Evolutionary conservation across 148 eudicot species (phyloP), one percentile per base, ranked within the genome.

Genomic region (Heliamphora exappendiculata): DNA sequence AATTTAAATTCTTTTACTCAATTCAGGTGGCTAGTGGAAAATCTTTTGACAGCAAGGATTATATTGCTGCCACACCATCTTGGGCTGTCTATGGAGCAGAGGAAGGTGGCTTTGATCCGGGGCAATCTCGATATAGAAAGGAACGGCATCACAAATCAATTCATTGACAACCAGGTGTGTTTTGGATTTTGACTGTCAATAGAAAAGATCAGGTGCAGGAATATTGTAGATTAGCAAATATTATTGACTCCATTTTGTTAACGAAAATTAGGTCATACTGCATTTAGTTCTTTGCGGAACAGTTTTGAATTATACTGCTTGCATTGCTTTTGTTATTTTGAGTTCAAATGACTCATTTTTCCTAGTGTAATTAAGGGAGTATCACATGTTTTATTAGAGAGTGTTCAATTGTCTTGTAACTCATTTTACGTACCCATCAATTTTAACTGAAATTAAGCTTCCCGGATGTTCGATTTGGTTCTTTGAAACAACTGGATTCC

Each of bases 11-110:
- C 37, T 44, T 22, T 47, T 19, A 45, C 67, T 77, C 12, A 68
- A 45, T 83, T 70, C 85, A 95, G 99, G 99, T 95, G 72, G 90
- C 97, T 76, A 81, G 93, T 72, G 98, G 98, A 78, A 80, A 69
- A 78, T 85, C 99, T 73, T 95, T 91, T 80, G 80, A 75, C 29
- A 89, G 98, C 76, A 79, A 82, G 75, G 99, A 91, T 82, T 93
- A 93, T 79, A 95, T 91, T 94, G 89, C 91, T 50, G 83, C 84
- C 0, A 91, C 98, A 44, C 98, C 98, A 59, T 84, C 90, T 47
- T 95, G 98, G 98, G 97, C 98, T 26, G 89, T 89, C 20, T 95
- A 95, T 81, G 98, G 98, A 76, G 97, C 98, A 28, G 88, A 85
- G 28, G 97, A 95, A 87, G 94, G 97, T 53, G 98, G 99, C 29